phyloP scores from a whole-genome alignment of 2,329 filamentous ascomycete genomes.

The Lasiodiplodia sp. region DNA sequence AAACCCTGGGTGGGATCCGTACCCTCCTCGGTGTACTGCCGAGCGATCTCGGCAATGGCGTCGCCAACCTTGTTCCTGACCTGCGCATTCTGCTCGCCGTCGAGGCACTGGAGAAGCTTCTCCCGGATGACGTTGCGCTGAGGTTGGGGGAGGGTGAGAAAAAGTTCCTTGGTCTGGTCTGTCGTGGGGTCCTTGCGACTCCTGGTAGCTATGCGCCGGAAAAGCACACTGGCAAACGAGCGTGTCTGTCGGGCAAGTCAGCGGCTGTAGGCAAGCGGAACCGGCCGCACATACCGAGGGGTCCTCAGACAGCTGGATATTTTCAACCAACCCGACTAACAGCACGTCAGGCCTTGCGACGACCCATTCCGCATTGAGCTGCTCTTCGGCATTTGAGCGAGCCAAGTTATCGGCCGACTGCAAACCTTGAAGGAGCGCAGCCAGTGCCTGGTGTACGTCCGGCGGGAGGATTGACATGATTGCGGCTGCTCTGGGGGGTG shows the following conservation, averaged over 20 bases:
- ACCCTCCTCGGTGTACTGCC: slow-evolving; percentile 94
- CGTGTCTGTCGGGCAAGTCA: slow-evolving; percentile 68
- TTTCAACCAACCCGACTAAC: slow-evolving; percentile 92
- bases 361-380: slow-evolving; percentile 91
- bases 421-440: slow-evolving; percentile 81
- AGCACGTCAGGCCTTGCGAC: slow-evolving; percentile 80
- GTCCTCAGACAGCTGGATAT: slow-evolving; percentile 80
- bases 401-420: slow-evolving; percentile 88
- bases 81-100: slow-evolving; percentile 72
- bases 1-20: slow-evolving; percentile 47
- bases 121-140: slow-evolving; percentile 80
- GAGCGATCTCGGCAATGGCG: slow-evolving; percentile 93
- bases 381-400: slow-evolving; percentile 86
- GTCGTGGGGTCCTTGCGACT: slow-evolving; percentile 75
- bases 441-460: slow-evolving; percentile 84
- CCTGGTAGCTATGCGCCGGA: slow-evolving; percentile 91
- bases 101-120: slow-evolving; percentile 81
- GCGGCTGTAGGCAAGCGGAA: slow-evolving; percentile 1
- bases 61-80: slow-evolving; percentile 97
- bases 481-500: slow-evolving; percentile 15
- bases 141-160: slow-evolving; percentile 77
- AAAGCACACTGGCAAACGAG: slow-evolving; percentile 91
- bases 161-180: slow-evolving; percentile 80
- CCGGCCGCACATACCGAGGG: slow-evolving; percentile 64
- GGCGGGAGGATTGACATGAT: slow-evolving; percentile 84